Conservation (phyloP, 495 filamentous ascomycete genomes). For the Annulohypoxylon stygium region DNA sequence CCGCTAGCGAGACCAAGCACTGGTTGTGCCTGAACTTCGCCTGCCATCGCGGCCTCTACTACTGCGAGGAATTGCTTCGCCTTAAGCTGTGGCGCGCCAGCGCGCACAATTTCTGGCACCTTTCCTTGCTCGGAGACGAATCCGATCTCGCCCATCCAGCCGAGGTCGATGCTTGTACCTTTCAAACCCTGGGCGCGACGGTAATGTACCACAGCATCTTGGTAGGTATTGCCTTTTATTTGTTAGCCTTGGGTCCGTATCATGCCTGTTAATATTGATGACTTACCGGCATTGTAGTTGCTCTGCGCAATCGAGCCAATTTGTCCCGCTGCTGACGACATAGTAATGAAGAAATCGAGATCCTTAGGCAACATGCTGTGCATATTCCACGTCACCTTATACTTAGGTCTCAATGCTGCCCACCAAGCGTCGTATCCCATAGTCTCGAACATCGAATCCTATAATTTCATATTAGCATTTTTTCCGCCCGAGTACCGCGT, state of each 20-base stretch:
- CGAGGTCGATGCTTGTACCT: slow-evolving; percentile 61
- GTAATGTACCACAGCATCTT: slow-evolving; percentile 60
- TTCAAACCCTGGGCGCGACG: slow-evolving; percentile 53
- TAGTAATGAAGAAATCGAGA: slow-evolving; percentile 72
- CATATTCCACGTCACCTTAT: slow-evolving; percentile 62
- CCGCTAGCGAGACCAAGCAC: slow-evolving; percentile 49
- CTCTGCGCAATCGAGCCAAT: slow-evolving; percentile 63
- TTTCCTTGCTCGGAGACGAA: slow-evolving; percentile 48
- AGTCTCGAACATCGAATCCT: slow-evolving; percentile 64
- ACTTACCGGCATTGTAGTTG: slow-evolving; percentile 64
- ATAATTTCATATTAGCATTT: slow-evolving; percentile 18
- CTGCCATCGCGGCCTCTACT: slow-evolving; percentile 42
- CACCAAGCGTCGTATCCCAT: slow-evolving; percentile 60
- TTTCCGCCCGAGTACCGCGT: slow-evolving; percentile 46
- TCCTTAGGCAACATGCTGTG: slow-evolving; percentile 59
- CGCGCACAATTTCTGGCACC: slow-evolving; percentile 46
- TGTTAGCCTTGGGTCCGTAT: slow-evolving; percentile 54
- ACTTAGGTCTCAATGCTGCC: slow-evolving; percentile 60
- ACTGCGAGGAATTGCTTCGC: slow-evolving; percentile 42
- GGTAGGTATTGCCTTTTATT: slow-evolving; percentile 61
- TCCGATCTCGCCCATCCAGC: slow-evolving; percentile 56
- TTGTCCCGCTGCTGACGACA: slow-evolving; percentile 68
- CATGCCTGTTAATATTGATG: slow-evolving; percentile 57
- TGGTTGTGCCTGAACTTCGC: slow-evolving; percentile 43
- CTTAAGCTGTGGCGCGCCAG: slow-evolving; percentile 45